Conservation (phyloP, 2,329 filamentous ascomycete species). For the Fusarium floridanum region DNA sequence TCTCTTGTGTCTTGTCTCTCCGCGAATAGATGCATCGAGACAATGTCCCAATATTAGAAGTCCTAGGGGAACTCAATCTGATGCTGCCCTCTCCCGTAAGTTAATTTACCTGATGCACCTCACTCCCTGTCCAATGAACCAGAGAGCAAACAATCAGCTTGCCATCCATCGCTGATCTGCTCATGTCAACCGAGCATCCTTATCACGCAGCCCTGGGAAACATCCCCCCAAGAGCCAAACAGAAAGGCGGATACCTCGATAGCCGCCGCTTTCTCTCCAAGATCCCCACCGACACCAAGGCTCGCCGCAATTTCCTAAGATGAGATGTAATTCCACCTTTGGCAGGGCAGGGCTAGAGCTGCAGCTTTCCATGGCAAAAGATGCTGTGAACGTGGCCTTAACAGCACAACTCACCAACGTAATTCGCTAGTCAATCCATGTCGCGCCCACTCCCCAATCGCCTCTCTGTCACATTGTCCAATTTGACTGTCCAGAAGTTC, state of each 20-base stretch:
- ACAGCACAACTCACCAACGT: slow-evolving; percentile 19
- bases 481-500: slow-evolving; percentile 27
- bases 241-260: slow-evolving; percentile 23
- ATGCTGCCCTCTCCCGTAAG: slow-evolving; percentile 12
- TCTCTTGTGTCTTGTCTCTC: background rate
- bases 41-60: slow-evolving; percentile 10
- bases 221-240: background rate
- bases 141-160: background rate
- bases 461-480: slow-evolving; percentile 19
- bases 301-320: slow-evolving; percentile 47
- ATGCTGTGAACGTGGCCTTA: slow-evolving; percentile 32
- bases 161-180: background rate
- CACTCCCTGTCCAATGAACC: background rate
- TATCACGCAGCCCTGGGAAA: background rate
- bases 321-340: slow-evolving; percentile 43
- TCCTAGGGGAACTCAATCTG: slow-evolving; percentile 1
- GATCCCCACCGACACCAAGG: slow-evolving; percentile 40
- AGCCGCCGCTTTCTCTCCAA: slow-evolving; percentile 20
- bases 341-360: slow-evolving; percentile 28
- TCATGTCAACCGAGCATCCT: background rate
- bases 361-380: slow-evolving; percentile 20
- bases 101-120: slow-evolving; percentile 23
- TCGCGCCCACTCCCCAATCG: slow-evolving; percentile 24
- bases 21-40: background rate
- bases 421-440: slow-evolving; percentile 21